Percentiles rank a stretch among this genome's conserved stretches.
phyloP scores from a whole-genome alignment of 2,329 filamentous ascomycete species.

The Penicillium italicum region DNA sequence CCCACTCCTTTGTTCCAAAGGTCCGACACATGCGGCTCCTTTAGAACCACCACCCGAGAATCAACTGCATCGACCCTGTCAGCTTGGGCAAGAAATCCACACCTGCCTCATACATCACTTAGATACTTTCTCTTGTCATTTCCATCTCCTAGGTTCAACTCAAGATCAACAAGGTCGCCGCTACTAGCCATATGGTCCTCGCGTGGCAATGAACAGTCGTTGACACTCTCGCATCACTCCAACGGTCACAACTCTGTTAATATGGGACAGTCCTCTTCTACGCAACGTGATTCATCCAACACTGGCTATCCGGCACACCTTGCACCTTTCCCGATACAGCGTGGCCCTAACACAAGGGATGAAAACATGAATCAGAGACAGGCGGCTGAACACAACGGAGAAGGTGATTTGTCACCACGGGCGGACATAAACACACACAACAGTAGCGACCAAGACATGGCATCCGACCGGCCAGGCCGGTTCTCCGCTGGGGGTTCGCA shows the following conservation, averaged over 20 bases:
- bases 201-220: slow-evolving; percentile 31
- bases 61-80: neutral
- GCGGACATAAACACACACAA: slow-evolving; percentile 15
- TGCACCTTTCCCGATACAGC: slow-evolving; percentile 19
- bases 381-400: slow-evolving; percentile 27
- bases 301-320: slow-evolving; percentile 23
- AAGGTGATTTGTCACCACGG: slow-evolving; percentile 16
- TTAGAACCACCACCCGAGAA: neutral
- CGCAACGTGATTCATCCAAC: slow-evolving; percentile 36
- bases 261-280: slow-evolving; percentile 46
- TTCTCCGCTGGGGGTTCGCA: slow-evolving; percentile 11
- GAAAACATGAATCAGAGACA: slow-evolving; percentile 35
- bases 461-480: slow-evolving; percentile 9
- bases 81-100: neutral
- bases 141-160: neutral
- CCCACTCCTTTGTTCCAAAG: slow-evolving; percentile 13
- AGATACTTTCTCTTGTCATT: neutral
- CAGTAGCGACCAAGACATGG: slow-evolving; percentile 9
- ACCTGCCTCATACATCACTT: neutral
- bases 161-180: slow-evolving; percentile 10
- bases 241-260: slow-evolving; percentile 25
- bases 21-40: slow-evolving; percentile 1
- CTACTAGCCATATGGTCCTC: slow-evolving; percentile 13
- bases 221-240: slow-evolving; percentile 23
- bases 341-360: slow-evolving; percentile 30